Evolutionary conservation across 139 green algal species (phyloP), one percentile per base, ranked within the genome.

Genomic region (Pseudopediastrum boryanum): DNA sequence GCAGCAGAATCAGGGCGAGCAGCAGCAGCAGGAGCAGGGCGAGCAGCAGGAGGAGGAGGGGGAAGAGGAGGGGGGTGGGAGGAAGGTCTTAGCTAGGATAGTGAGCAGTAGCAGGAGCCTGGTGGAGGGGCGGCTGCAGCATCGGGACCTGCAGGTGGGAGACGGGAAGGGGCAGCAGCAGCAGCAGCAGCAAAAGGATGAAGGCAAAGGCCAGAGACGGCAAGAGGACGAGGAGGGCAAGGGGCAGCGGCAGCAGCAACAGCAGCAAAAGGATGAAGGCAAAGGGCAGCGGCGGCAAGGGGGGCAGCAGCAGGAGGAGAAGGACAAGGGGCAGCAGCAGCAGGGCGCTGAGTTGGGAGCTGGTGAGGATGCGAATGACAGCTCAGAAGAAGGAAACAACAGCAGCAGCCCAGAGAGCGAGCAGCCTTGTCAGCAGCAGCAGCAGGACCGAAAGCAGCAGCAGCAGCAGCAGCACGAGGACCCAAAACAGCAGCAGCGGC

Each of bases 131-230:
- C 16, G 54, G 5, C 71, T 56, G 3, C 56, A 70, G 3, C 68
- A 54, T 12, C 71, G 54, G 1, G 27, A 78, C 23, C 54, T 78
- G 71, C 71, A 70, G 71, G 71, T 78, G 54, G 59, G 71, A n/a
- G 19, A 2, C 9, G n/a, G n/a, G 16, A 27, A 16, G 21, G 52
- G 35, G 46, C 36, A 73, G 48, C 66, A 82, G 76, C 23, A 59
- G 21, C 72, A 61, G 72, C 54, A 54, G 35, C 56, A 58, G 70
- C 46, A 62, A 19, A n/a, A 31, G 59, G 59, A 16, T 13, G 13
- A 19, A 69, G 16, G 36, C 38, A 71, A 10, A 10, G 33, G 58
- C 25, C 58, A 29, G 58, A 23, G 31, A 31, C 31, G 23, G 12
- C 23, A 35, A 33, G 6, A 33, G 48, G 2, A 16, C 54, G n/a